These are phyloP conservation scores for Chaetomium tenue DNA, from an alignment of 495 filamentous ascomycete species.

Conservation along the genomic window DNA sequence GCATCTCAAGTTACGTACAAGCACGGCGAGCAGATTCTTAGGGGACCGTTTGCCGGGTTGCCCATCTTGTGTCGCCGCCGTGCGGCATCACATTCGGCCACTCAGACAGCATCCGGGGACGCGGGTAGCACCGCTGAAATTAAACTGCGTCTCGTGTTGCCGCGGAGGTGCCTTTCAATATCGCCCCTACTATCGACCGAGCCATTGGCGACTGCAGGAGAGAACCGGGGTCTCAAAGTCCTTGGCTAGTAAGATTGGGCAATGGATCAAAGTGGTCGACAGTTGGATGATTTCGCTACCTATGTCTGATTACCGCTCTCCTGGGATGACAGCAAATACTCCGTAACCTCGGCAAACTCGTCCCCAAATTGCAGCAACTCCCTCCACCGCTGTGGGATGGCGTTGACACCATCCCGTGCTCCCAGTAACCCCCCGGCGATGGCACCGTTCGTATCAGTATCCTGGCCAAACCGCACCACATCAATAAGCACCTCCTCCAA, in stretches of 20 bases:
- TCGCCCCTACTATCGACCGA: neutral
- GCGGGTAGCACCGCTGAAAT: constrained; percentile 6
- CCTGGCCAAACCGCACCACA: constrained; percentile 34
- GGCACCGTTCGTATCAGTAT: constrained; percentile 38
- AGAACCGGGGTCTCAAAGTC: no score
- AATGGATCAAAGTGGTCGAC: neutral
- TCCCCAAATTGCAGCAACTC: constrained; percentile 34
- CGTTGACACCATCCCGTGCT: constrained; percentile 33
- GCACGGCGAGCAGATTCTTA: neutral
- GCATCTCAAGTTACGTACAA: neutral
- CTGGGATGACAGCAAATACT: constrained; percentile 15
- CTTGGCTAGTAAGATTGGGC: neutral
- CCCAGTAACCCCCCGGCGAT: constrained; percentile 38
- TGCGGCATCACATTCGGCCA: neutral
- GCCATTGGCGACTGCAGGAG: no score
- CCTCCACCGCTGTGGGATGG: constrained; percentile 30
- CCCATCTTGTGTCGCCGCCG: neutral
- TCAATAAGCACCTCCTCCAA: constrained; percentile 36
- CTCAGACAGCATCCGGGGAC: neutral
- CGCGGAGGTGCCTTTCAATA: neutral
- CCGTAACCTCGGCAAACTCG: constrained; percentile 32
- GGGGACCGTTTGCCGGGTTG: neutral
- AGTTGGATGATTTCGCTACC: neutral
- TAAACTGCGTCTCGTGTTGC: neutral
- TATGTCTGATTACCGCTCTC: neutral